Conservation (phyloP, 1,139 yeast species). For the Geotrichum carabidarum region DNA sequence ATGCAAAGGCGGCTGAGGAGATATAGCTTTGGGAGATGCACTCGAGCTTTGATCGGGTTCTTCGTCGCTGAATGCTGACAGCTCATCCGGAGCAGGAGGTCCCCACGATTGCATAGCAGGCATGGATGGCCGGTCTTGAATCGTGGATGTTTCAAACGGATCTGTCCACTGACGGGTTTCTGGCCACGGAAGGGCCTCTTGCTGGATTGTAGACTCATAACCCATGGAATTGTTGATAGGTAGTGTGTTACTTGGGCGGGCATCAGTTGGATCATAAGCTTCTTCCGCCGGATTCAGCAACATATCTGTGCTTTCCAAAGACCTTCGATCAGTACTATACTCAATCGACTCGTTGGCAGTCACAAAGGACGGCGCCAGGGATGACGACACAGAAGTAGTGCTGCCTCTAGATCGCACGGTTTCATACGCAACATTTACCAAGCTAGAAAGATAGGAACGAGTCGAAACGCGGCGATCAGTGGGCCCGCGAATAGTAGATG, state of each 20-base stretch:
- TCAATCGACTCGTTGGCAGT: constrained; percentile 13
- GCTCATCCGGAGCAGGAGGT: constrained; percentile 1
- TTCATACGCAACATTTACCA: not conserved
- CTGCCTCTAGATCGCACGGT: constrained; percentile 6
- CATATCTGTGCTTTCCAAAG: too few relatives aligned
- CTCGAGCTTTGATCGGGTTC: not conserved
- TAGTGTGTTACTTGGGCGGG: not conserved
- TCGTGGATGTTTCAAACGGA: not conserved
- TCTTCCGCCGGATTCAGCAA: not conserved
- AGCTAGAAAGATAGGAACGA: not conserved
- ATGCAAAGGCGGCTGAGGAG: too few relatives aligned
- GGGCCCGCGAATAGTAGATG: not conserved
- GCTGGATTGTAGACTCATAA: constrained; percentile 7
- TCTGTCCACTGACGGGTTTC: not conserved
- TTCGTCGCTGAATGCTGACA: not conserved
- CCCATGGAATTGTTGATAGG: not conserved
- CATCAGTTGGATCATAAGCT: not conserved
- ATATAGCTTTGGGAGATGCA: not conserved
- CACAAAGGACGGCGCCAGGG: constrained; percentile 13
- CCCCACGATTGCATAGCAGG: not conserved
- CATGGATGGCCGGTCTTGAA: not conserved
- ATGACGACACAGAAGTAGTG: constrained; percentile 4
- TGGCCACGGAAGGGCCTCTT: not conserved
- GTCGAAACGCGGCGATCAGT: not conserved
- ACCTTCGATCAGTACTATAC: not conserved